These are phyloP conservation scores for Tuber brumale DNA, from an alignment of 495 filamentous ascomycete genomes.

Conservation along the genomic window DNA sequence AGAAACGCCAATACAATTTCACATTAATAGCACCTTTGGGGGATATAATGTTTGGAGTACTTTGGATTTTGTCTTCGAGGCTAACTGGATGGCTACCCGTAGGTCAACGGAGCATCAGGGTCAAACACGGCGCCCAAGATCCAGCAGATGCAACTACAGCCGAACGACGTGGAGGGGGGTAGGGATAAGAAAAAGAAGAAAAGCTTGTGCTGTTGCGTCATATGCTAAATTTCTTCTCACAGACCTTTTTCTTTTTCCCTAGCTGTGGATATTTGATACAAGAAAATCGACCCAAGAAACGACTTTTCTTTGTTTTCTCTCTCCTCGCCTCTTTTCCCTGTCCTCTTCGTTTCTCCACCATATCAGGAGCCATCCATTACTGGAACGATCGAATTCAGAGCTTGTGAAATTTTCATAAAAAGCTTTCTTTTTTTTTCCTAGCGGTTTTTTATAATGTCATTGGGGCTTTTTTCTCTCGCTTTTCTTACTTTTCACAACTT, in stretches of 20 bases:
- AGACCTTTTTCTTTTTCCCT: background rate
- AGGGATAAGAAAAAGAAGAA: slow-evolving; percentile 30
- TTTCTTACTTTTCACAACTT: background rate
- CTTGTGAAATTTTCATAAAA: slow-evolving; percentile 20
- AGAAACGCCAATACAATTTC: slow-evolving; percentile 12
- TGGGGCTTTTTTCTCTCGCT: slow-evolving; percentile 1
- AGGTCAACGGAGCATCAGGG: slow-evolving; percentile 29
- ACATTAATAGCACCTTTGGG: background rate
- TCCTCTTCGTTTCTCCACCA: slow-evolving; percentile 5
- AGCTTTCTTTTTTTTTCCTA: slow-evolving; percentile 13
- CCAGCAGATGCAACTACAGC: slow-evolving; percentile 10
- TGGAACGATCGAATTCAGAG: slow-evolving; percentile 27
- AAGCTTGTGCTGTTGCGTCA: slow-evolving; percentile 32
- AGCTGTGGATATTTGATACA: slow-evolving; percentile 14
- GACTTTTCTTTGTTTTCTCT: slow-evolving; percentile 12
- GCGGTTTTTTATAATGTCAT: slow-evolving; percentile 20
- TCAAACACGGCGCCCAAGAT: slow-evolving; percentile 9
- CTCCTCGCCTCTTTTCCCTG: background rate
- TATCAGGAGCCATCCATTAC: slow-evolving; percentile 24
- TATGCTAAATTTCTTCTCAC: slow-evolving; percentile 26
- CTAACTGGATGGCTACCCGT: slow-evolving; percentile 8
- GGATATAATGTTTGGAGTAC: slow-evolving; percentile 1
- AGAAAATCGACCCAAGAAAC: slow-evolving; percentile 8
- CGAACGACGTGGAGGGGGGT: slow-evolving; percentile 13
- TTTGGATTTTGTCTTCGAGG: background rate